Percentiles rank a stretch among this genome's conserved stretches.
Evolutionary conservation across 2,329 filamentous ascomycete genomes (phyloP).

Genomic region (Diaporthe citri): DNA sequence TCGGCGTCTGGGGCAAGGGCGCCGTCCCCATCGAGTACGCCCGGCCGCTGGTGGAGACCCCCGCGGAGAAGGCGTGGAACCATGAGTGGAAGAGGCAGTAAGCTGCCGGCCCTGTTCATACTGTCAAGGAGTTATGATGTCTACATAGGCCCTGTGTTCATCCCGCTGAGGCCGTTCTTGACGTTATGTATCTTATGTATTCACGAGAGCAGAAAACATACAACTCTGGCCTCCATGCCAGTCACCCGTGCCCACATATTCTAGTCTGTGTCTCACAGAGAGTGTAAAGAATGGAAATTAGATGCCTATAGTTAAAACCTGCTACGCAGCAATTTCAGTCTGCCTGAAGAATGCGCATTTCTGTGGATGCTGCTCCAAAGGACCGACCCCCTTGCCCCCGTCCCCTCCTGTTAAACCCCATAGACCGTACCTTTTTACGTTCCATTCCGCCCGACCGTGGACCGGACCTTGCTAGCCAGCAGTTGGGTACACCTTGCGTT

Average conservation of each 20-base stretch:
- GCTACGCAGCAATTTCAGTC: conserved; percentile 40
- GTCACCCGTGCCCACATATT: not conserved
- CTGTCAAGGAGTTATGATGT: not conserved
- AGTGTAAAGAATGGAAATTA: conserved; percentile 43
- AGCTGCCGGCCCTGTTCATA: not conserved
- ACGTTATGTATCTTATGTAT: conserved; percentile 14
- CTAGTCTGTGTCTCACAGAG: not conserved
- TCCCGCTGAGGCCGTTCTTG: not conserved
- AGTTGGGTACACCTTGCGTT: conserved; percentile 3
- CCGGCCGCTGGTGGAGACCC: conserved; percentile 85
- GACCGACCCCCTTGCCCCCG: conserved; percentile 12
- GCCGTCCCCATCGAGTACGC: conserved; percentile 94
- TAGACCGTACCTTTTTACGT: conserved; percentile 31
- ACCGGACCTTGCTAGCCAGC: conserved; percentile 10
- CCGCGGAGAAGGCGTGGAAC: conserved; percentile 86
- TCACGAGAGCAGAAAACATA: conserved; percentile 22
- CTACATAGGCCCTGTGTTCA: not conserved
- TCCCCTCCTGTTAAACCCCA: not conserved
- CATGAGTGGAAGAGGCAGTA: conserved; percentile 83
- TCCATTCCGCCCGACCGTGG: conserved; percentile 9
- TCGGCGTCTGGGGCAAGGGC: conserved; percentile 79
- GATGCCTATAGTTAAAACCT: conserved; percentile 40
- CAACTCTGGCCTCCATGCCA: not conserved
- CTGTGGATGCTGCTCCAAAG: conserved; percentile 23
- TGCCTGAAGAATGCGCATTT: conserved; percentile 33